Evolutionary conservation across 345 rosid genomes (phyloP), one percentile per base, ranked within the genome.

Genomic region (Salix udensis): DNA sequence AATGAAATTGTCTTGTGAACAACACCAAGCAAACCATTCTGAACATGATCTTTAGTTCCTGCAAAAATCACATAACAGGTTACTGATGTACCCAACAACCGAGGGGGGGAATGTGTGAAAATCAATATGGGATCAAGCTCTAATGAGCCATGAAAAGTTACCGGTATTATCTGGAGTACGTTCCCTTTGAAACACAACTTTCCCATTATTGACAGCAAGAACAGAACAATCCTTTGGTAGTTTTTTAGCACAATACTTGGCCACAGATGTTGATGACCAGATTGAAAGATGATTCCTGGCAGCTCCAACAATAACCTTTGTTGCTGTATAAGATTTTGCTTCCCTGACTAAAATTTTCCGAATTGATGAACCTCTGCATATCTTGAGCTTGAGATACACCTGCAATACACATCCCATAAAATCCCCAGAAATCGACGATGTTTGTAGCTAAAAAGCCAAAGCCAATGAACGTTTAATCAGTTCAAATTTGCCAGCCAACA

Each of bases 1-100:
- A 78, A 55, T 37, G 91, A 81, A 66, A 85, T 77, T 18, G 88
- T 85, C 74, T 88, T 85, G 15, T 91, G 91, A 84, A 95, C 77
- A 70, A 84, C 87, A 79, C 71, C 80, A 80, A 91, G 84, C 83
- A 88, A 78, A 82, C 87, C 77, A 69, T 73, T 89, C 70, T 77
- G 84, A 21, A 82, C 76, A 73, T 72, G 80, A 79, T 79, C 89
- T 55, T 83, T 88, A 28, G 48, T 82, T 55, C 91, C 98, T 91
- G 88, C 72, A 61, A 53, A 67, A 76, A 77, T 44, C 16, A 64
- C 19, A 67, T 12, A 55, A 77, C 18, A 16, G 23, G 64, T 77
- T 31, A 53, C 65, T 61, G 61, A 21, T 7, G n/a, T 2, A 62
- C 34, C 68, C n/a, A 65, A 65, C 23, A 65, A 65, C 4, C 8